Conservation (phyloP, 345 rosid genomes). For the Murraya paniculata region DNA sequence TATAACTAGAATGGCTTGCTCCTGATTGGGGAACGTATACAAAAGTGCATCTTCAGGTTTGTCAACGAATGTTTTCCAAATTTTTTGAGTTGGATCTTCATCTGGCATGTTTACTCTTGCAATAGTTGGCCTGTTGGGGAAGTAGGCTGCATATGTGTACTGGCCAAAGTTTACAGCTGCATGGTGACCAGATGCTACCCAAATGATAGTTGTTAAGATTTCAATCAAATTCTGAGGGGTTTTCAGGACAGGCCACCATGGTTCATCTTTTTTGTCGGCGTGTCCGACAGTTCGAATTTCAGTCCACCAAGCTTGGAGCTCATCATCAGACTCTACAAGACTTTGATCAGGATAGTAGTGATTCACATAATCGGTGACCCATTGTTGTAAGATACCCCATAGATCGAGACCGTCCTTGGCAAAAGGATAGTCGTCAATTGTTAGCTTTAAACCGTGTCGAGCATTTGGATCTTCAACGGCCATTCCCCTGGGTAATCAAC, state of each 20-base stretch:
- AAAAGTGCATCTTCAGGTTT: constrained; percentile 41
- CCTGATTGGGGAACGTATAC: constrained; percentile 43
- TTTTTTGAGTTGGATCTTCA: constrained; percentile 32
- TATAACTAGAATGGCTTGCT: constrained; percentile 46
- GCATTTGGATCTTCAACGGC: constrained; percentile 45
- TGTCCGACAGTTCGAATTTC: constrained; percentile 10
- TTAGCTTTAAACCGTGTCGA: constrained; percentile 48
- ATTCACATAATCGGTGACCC: constrained; percentile 36
- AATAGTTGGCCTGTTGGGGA: constrained; percentile 40
- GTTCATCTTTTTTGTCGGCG: constrained; percentile 8
- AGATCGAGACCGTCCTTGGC: constrained; percentile 54
- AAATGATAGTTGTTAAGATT: constrained; percentile 25
- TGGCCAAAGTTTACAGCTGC: constrained; percentile 48
- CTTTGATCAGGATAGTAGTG: constrained; percentile 15
- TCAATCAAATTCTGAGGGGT: constrained; percentile 4
- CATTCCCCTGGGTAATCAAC: constrained; percentile 39
- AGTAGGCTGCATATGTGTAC: constrained; percentile 32
- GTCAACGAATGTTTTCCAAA: constrained; percentile 26
- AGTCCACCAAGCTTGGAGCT: constrained; percentile 61
- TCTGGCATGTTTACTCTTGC: constrained; percentile 43
- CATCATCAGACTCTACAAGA: constrained; percentile 28
- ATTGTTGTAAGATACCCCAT: constrained; percentile 43
- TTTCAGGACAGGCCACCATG: constrained; percentile 48
- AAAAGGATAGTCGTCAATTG: constrained; percentile 58
- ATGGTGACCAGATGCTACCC: constrained; percentile 44